phyloP scores from a whole-genome alignment of 2,329 filamentous ascomycete genomes.

The Fusarium abutilonis region DNA sequence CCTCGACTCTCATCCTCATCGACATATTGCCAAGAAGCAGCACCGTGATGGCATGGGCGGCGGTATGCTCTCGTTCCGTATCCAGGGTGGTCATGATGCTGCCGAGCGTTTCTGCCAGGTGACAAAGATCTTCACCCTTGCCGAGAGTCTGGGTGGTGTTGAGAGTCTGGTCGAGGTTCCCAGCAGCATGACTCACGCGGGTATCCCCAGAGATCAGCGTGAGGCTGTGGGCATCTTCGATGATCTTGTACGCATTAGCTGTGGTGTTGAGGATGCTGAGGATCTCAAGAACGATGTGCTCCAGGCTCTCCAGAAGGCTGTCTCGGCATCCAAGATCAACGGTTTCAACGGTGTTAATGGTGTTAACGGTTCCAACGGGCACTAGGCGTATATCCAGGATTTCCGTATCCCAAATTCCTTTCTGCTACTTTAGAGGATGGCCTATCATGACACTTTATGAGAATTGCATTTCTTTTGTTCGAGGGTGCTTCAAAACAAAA shows the following conservation, averaged over 20 bases:
- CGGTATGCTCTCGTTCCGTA: constrained; percentile 97
- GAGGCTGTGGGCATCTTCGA: constrained; percentile 95
- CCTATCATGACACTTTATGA: constrained; percentile 37
- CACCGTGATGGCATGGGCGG: constrained; percentile 95
- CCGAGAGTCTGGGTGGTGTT: constrained; percentile 90
- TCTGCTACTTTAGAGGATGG: constrained; percentile 26
- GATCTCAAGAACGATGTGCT: constrained; percentile 86
- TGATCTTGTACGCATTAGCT: constrained; percentile 92
- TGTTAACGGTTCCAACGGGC: constrained; percentile 43
- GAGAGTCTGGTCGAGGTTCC: constrained; percentile 93
- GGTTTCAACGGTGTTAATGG: constrained; percentile 48
- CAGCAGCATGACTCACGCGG: constrained; percentile 95
- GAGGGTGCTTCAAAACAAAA: constrained; percentile 21
- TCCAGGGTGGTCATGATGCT: constrained; percentile 84
- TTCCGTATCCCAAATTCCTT: constrained; percentile 5
- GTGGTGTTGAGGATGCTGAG: constrained; percentile 88
- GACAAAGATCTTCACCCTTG: constrained; percentile 90
- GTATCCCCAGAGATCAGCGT: constrained; percentile 88
- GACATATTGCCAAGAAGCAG: constrained; percentile 85
- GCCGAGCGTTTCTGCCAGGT: constrained; percentile 92
- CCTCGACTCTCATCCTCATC: constrained; percentile 85
- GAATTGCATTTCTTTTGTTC: constrained; percentile 25
- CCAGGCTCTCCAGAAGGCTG: constrained; percentile 82
- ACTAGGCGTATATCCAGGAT: constrained; percentile 23
- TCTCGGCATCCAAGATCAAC: constrained; percentile 52